Conservation (phyloP, 768 basidiomycete genomes). For the Cyathus striatus region DNA sequence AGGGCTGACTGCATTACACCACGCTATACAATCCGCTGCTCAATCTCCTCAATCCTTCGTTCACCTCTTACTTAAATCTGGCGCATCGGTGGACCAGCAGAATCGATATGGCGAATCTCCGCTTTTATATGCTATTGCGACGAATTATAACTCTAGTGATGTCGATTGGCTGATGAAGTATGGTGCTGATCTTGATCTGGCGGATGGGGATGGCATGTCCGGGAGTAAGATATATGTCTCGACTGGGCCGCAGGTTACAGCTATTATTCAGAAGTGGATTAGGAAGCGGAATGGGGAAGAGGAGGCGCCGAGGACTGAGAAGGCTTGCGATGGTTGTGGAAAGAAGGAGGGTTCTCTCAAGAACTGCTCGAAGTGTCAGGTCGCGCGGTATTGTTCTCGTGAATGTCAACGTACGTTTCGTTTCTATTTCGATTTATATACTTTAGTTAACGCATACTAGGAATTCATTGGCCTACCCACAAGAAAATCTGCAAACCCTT, state of each 20-base stretch:
- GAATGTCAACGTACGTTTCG: conserved; percentile 47
- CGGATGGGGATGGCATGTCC: too few relatives aligned
- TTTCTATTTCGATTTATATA: neutral
- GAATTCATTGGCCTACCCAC: conserved; percentile 40
- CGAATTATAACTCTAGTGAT: too few relatives aligned
- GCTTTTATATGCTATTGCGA: too few relatives aligned
- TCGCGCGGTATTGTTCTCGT: conserved; percentile 46
- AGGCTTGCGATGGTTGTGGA: conserved; percentile 36
- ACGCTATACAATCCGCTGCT: too few relatives aligned
- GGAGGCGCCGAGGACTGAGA: conserved; percentile 36
- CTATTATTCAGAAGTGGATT: conserved; percentile 40
- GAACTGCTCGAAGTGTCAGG: conserved; percentile 38
- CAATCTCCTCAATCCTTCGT: too few relatives aligned
- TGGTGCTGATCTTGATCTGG: too few relatives aligned
- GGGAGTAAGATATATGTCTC: too few relatives aligned
- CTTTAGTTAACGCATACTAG: conserved; percentile 19
- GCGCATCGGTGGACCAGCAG: too few relatives aligned
- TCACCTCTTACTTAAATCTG: too few relatives aligned
- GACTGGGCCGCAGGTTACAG: conserved; percentile 42
- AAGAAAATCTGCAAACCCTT: conserved; percentile 44
- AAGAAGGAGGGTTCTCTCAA: conserved; percentile 23
- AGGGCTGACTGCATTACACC: too few relatives aligned
- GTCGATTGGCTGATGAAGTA: too few relatives aligned
- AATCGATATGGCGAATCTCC: too few relatives aligned
- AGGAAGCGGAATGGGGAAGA: conserved; percentile 38